A percentile compares a stretch with the other conserved stretches of the same genome.
Evolutionary conservation across 1,284 basidiomycete genomes (phyloP).

Genomic region (Vanrija humicola): DNA sequence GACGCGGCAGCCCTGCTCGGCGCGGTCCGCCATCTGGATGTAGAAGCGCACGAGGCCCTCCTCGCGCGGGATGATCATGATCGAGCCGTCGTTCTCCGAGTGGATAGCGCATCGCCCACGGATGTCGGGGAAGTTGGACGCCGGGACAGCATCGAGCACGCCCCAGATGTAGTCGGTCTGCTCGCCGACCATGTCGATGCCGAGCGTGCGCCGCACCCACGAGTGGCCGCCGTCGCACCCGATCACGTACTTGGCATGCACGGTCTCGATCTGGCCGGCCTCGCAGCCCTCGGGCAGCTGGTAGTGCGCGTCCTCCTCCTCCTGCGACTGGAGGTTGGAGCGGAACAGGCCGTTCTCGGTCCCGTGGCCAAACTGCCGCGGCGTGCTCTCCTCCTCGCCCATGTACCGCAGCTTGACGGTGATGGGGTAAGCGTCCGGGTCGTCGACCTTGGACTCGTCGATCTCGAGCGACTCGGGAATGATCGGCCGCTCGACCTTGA

Average conservation of each 20-base stretch:
- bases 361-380: conserved; percentile 18
- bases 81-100: conserved; percentile 16
- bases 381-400: conserved; percentile 15
- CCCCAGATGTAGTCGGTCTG: conserved; percentile 29
- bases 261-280: conserved; percentile 14
- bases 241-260: conserved; percentile 30
- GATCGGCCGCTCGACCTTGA: conserved; percentile 17
- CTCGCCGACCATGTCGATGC: conserved; percentile 25
- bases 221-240: conserved; percentile 32
- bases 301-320: conserved; percentile 21
- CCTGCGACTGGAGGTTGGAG: conserved; percentile 12
- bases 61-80: conserved; percentile 23
- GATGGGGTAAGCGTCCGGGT: conserved; percentile 18
- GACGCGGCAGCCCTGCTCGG: conserved; percentile 15
- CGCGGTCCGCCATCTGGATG: conserved; percentile 17
- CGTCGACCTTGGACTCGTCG: conserved; percentile 14
- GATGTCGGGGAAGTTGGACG: conserved; percentile 23
- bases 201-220: conserved; percentile 22
- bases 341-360: conserved; percentile 19
- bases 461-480: conserved; percentile 16
- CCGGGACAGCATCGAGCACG: conserved; percentile 22
- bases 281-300: conserved; percentile 12
- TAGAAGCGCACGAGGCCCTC: conserved; percentile 22
- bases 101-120: conserved; percentile 21
- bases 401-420: conserved; percentile 15